phyloP scores from a whole-genome alignment of 2,329 filamentous ascomycete genomes.

The Pseudogymnoascus sp. region DNA sequence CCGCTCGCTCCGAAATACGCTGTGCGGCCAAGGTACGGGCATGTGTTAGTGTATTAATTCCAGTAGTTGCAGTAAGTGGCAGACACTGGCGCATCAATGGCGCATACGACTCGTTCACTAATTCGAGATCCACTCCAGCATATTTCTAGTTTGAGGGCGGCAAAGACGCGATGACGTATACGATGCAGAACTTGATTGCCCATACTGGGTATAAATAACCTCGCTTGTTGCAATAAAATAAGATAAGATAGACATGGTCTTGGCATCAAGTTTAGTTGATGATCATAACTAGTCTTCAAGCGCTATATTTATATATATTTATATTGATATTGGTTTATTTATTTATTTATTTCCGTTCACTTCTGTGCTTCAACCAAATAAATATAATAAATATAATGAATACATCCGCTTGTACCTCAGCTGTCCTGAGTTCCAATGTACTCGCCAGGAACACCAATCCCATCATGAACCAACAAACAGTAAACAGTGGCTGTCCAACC shows the following conservation, averaged over 20 bases:
- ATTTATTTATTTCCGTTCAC: neutral
- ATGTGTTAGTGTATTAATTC: neutral
- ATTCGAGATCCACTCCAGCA: neutral
- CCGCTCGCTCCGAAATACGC: neutral
- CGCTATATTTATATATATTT: neutral
- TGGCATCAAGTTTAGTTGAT: neutral
- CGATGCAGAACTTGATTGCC: constrained; percentile 2
- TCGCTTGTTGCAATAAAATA: neutral
- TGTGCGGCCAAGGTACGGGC: neutral
- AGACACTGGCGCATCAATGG: neutral
- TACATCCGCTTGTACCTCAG: neutral
- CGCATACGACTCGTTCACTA: neutral
- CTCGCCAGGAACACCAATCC: neutral
- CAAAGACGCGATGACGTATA: neutral
- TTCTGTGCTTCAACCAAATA: neutral
- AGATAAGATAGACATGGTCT: neutral
- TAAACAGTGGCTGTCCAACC: neutral
- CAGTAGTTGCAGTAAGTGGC: neutral
- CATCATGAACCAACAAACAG: neutral
- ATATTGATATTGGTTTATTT: neutral
- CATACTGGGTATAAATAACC: neutral
- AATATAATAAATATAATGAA: neutral
- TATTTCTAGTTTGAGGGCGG: neutral
- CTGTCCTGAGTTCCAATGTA: neutral
- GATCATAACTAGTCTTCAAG: neutral